Base-by-base conservation (phyloP, 176 grass and related monocot genomes). In the Elaeis guineensis region DNA sequence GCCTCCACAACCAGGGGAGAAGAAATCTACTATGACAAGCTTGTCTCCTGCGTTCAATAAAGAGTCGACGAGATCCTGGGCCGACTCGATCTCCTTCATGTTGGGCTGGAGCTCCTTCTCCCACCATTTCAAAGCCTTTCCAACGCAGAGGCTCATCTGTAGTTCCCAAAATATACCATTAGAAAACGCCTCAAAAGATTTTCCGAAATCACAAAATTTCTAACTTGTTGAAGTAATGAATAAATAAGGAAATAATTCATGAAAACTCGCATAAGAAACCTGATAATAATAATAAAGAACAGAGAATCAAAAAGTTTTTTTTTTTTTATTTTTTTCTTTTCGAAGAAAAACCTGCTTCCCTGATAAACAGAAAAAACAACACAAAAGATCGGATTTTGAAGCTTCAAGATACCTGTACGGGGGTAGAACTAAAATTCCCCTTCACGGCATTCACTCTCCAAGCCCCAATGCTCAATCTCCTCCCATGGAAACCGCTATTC, bases 31-130 rank as follows among this genome's bases (percentile, higher is more conserved):
- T 1, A 66, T 15, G 20, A 66, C 63, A n/a, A 66, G 50, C 24
- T 26, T 26, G 23, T 66, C 50, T 25, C 50, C 63, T 17, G 63
- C 50, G 50, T 54, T 52, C 63, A 53, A 66, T 17, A 66, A 54
- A 8, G 63, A 66, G 21, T 20, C 24, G 3, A 29, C 63, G 22
- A 66, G 63, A 54, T 66, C 63, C 22, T 66, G 48, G 7, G 49
- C 63, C 0, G 63, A 66, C 11, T 66, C 50, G 17, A 66, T 66
- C 17, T 66, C 50, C 63, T 66, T 66, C 63, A 66, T 66, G 23
- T 66, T 66, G 63, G 63, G 49, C 25, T 29, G 63, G 50, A 66
- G 49, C 0, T 24, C 50, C 63, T 66, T 54, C 24, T 66, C 63
- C 63, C 63, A 66, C 63, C 63, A 66, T 28, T 54, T 54, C 17